Evolutionary conservation across 2,329 filamentous ascomycete genomes (phyloP).

Genomic region (Lachnellula arida): DNA sequence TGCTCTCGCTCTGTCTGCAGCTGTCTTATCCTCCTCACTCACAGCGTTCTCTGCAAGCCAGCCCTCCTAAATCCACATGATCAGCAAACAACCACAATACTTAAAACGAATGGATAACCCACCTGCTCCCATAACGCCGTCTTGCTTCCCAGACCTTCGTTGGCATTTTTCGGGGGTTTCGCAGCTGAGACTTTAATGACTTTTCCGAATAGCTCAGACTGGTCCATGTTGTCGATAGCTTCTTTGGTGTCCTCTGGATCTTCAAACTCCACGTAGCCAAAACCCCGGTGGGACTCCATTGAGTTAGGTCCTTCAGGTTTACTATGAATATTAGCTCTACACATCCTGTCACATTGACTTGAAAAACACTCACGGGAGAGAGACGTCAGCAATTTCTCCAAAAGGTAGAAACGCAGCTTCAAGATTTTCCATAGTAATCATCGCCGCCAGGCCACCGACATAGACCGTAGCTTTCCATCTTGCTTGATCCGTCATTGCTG

Average conservation of each 20-base stretch:
- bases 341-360: background rate
- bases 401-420: constrained; percentile 95
- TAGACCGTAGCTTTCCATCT: constrained; percentile 90
- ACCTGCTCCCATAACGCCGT: constrained; percentile 98
- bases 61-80: constrained; percentile 61
- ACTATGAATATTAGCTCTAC: constrained; percentile 17
- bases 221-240: constrained; percentile 99
- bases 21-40: constrained; percentile 69
- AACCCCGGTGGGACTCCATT: constrained; percentile 78
- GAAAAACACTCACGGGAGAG: constrained; percentile 54
- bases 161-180: constrained; percentile 83
- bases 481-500: constrained; percentile 70
- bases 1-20: constrained; percentile 49
- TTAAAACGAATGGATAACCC: constrained; percentile 29
- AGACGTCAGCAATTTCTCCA: constrained; percentile 89
- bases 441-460: constrained; percentile 79
- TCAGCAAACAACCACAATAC: constrained; percentile 8
- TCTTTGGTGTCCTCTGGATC: constrained; percentile 80
- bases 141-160: constrained; percentile 85
- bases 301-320: constrained; percentile 80
- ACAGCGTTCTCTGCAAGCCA: constrained; percentile 88
- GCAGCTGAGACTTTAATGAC: constrained; percentile 89
- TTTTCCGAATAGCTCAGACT: constrained; percentile 88
- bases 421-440: constrained; percentile 69
- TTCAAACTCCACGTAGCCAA: constrained; percentile 95